These are phyloP conservation scores for Sugiyamaella grinbergsii DNA, from an alignment of 1,139 yeast genomes.

Conservation along the genomic window DNA sequence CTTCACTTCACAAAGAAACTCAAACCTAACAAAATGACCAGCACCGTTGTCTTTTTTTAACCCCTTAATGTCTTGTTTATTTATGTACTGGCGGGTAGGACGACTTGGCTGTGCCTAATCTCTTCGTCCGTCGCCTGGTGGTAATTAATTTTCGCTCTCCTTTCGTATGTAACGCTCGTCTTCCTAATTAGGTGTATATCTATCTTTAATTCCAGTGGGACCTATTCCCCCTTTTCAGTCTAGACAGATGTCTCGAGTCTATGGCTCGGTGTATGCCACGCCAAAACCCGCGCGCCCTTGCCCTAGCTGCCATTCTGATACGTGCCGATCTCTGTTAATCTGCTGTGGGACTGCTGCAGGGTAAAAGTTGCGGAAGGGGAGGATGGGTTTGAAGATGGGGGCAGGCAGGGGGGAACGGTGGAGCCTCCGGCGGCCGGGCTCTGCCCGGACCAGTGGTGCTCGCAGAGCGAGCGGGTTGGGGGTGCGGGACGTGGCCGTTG, in stretches of 20 bases:
- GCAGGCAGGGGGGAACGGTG: no score
- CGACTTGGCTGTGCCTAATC: no score
- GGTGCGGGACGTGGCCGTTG: no score
- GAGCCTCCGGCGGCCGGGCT: no score
- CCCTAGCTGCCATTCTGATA: background rate
- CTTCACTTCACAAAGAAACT: background rate
- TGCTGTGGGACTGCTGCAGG: background rate
- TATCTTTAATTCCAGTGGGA: conserved; percentile 12
- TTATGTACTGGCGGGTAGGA: background rate
- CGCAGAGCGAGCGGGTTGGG: no score
- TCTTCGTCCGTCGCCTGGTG: background rate
- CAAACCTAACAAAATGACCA: background rate
- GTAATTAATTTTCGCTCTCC: no score
- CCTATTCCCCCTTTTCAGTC: conserved; percentile 11
- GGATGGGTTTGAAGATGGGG: no score
- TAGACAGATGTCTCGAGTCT: background rate
- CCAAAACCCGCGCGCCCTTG: background rate
- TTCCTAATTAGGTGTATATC: background rate
- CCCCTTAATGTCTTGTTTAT: background rate
- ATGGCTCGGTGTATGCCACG: background rate
- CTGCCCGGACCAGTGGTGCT: no score
- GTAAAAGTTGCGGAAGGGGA: background rate
- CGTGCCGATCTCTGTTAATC: background rate
- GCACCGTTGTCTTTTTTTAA: background rate
- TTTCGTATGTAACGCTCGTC: conserved; percentile 3